Evolutionary conservation across 139 green algal genomes (phyloP), one percentile per base, ranked within the genome.

Genomic region (Coelastrella sp.): DNA sequence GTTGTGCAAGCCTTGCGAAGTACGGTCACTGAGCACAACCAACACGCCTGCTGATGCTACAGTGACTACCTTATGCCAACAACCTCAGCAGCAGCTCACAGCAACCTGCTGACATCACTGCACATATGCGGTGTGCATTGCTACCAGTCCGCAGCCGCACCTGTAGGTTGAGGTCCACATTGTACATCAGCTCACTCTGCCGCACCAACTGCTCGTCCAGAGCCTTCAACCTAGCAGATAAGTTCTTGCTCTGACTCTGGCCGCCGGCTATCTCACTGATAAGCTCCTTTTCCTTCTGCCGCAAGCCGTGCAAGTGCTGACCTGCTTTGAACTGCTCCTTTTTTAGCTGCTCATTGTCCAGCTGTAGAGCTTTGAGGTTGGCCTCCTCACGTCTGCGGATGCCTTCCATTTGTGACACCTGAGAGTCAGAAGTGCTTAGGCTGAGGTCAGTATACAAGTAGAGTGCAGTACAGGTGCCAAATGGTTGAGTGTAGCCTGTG

Each of bases 101-200:
- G 32, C 32, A 47, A 47, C 32, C 32, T 47, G 32, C 32, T 47
- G 32, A 47, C 32, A 47, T 47, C 32, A 47, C 32, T 47, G 32
- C 32, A 47, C 32, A 47, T 47, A 47, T 47, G 32, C 32, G 0
- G 32, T 47, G 1, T 47, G 32, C 32, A 47, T 1, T 47, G 32
- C 1, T 47, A 47, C 32, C 32, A 47, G 1, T 47, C 0, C 32
- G 32, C 32, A 17, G 23, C 16, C 84, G 7, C 14, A 89, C 84
- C 84, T 89, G 93, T 59, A 98, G 91, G 93, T 96, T 90, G 87
- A 97, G 98, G 89, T 98, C 95, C 13, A 96, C 95, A 32, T 95
- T 95, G 90, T 99, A 99, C 85, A 98, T 92, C 89, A 98, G 91
- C 95, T 99, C 96, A 91, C 97, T 93, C 93, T 98, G 96, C 73